A percentile compares a stretch with the other conserved stretches of the same genome.
phyloP scores from a whole-genome alignment of 2,329 filamentous ascomycete genomes.

The Beauveria varroae region DNA sequence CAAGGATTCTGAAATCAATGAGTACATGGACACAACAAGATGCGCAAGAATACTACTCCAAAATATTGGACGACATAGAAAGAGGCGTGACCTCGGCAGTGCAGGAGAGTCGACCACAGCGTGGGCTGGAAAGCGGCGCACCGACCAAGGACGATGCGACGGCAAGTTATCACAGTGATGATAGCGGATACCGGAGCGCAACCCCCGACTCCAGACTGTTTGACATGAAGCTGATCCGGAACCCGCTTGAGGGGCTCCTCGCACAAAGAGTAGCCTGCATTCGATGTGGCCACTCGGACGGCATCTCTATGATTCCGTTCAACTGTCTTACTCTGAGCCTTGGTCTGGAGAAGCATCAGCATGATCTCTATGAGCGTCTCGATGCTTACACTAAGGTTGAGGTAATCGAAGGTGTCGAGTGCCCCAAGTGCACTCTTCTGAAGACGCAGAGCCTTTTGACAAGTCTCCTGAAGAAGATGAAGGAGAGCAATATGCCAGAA shows the following conservation, averaged over 20 bases:
- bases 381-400: slow-evolving; percentile 82
- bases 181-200: slow-evolving; percentile 49
- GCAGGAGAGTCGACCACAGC: slow-evolving; percentile 19
- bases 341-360: slow-evolving; percentile 50
- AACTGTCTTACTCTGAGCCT: slow-evolving; percentile 87
- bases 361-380: slow-evolving; percentile 70
- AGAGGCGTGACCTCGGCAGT: slow-evolving; percentile 57
- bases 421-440: slow-evolving; percentile 79
- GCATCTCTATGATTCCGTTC: slow-evolving; percentile 84
- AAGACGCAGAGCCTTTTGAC: slow-evolving; percentile 42
- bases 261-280: slow-evolving; percentile 87
- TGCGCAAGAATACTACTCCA: slow-evolving; percentile 94
- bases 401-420: slow-evolving; percentile 81
- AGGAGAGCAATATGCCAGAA: slow-evolving; percentile 29
- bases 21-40: slow-evolving; percentile 95
- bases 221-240: slow-evolving; percentile 42
- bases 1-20: slow-evolving; percentile 77
- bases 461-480: slow-evolving; percentile 36
- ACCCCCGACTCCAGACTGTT: slow-evolving; percentile 29
- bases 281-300: slow-evolving; percentile 77
- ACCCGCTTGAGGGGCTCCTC: slow-evolving; percentile 79
- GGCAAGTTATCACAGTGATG: slow-evolving; percentile 44
- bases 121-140: slow-evolving; percentile 33
- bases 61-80: slow-evolving; percentile 77
- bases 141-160: slow-evolving; percentile 32